Evolutionary conservation across 176 grass and related monocot genomes (phyloP), one percentile per base, ranked within the genome.

Genomic region (Cenchrus americanus): DNA sequence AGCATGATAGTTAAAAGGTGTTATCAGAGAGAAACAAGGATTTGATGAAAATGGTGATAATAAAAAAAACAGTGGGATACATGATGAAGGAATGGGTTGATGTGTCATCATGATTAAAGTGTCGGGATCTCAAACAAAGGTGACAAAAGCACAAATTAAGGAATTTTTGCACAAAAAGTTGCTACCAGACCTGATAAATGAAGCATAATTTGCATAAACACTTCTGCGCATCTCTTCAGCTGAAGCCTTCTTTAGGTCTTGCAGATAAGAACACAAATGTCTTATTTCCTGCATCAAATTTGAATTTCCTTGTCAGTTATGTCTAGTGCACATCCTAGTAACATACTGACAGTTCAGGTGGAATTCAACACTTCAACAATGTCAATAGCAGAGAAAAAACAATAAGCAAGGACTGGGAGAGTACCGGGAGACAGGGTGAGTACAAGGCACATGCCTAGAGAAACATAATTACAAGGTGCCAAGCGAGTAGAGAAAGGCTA

Each of bases 231-330:
- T 98, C 84, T 98, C 96, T 90, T 98, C 96, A 65, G 96, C 93
- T 12, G 96, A 98, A 88, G 96, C 96, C 77, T 98, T 98, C 85
- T 98, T 98, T 73, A 98, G 74, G 74, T 98, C 96, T 95, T 96
- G 96, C 74, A 98, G 85, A 85, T 96, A 96, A 65, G 91, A 95
- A 77, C 91, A 92, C 73, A 95, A 47, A 50, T 94, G 87, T 69
- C 91, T 90, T 90, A 98, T 98, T 90, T 98, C 96, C 93, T 98
- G 90, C 8, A 89, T 85, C 46, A 18, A 76, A 82, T 87, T 77
- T 66, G 69, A 62, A 68, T 79, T 30, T 32, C 41, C 71, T 73
- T 65, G 47, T 85, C 58, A 94, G 75, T 49, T 88, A 66, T 84
- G 37, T 72, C 46, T 64, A 13, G 48, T 62, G 49, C 48, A 51